A percentile compares a stretch with the other conserved stretches of the same genome.
These are phyloP conservation scores for Laguncularia racemosa DNA, from an alignment of 345 rosid genomes.

Conservation along the genomic window DNA sequence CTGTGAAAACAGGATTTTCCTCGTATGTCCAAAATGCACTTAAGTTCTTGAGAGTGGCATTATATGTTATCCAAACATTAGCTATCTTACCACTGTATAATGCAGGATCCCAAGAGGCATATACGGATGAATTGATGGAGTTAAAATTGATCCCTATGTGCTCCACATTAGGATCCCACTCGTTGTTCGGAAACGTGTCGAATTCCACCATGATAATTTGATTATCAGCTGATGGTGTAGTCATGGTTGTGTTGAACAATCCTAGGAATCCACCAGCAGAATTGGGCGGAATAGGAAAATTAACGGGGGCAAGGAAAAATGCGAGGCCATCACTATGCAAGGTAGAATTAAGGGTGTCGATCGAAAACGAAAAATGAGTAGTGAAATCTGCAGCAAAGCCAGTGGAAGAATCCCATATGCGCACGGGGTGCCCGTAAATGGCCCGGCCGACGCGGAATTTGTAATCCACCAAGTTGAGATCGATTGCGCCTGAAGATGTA, in stretches of 20 bases:
- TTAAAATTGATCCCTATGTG: conserved; percentile 20
- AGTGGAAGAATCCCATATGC: not conserved
- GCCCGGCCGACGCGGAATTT: conserved; percentile 7
- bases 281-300: conserved; percentile 10
- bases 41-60: conserved; percentile 9
- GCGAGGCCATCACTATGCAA: conserved; percentile 4
- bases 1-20: not conserved
- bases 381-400: conserved; percentile 4
- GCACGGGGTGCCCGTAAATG: not conserved
- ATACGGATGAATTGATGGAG: not conserved
- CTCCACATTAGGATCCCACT: conserved; percentile 1
- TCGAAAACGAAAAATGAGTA: conserved; percentile 10
- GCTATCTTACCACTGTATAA: not conserved
- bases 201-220: conserved; percentile 13
- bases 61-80: conserved; percentile 8
- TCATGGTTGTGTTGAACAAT: not conserved
- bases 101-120: not conserved
- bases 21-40: conserved; percentile 8
- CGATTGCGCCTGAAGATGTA: not conserved
- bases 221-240: not conserved
- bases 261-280: conserved; percentile 8
- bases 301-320: conserved; percentile 14
- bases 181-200: conserved; percentile 5
- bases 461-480: not conserved
- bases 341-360: not conserved